A percentile compares a stretch with the other conserved stretches of the same genome.
Conservation (phyloP, 2,329 filamentous ascomycete species). For the Exophiala sp. region DNA sequence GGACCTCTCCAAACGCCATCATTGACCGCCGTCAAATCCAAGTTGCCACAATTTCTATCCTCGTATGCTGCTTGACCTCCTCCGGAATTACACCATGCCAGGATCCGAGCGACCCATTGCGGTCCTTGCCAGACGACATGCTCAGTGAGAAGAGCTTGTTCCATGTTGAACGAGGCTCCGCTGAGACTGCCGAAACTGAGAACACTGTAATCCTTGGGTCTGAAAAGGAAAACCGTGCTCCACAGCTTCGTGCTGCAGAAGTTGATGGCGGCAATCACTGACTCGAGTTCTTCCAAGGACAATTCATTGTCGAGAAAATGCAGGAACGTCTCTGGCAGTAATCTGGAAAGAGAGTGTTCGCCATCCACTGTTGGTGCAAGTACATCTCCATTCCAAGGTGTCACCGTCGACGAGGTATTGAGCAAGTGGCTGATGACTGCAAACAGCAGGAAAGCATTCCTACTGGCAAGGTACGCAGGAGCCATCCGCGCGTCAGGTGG, state of each 20-base stretch:
- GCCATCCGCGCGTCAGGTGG: not conserved
- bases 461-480: not conserved
- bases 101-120: slow-evolving; percentile 7
- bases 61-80: not conserved
- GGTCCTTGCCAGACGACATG: slow-evolving; percentile 19
- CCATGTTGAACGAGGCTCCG: slow-evolving; percentile 14
- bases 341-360: not conserved
- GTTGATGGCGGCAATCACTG: slow-evolving; percentile 11
- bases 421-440: slow-evolving; percentile 9
- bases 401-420: slow-evolving; percentile 2
- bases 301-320: slow-evolving; percentile 8
- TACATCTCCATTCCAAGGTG: slow-evolving; percentile 1
- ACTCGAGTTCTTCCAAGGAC: slow-evolving; percentile 11
- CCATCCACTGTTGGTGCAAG: slow-evolving; percentile 4
- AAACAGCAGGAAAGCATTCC: slow-evolving; percentile 14
- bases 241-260: slow-evolving; percentile 11
- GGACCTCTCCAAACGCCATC: slow-evolving; percentile 13
- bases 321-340: slow-evolving; percentile 6
- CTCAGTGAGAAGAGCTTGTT: slow-evolving; percentile 15
- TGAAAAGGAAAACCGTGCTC: slow-evolving; percentile 15
- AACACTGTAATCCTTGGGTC: slow-evolving; percentile 13
- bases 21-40: slow-evolving; percentile 2
- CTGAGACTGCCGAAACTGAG: slow-evolving; percentile 11
- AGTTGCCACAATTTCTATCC: not conserved
- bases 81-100: not conserved